These are phyloP conservation scores for baker's yeast (Saccharomyces cerevisiae) DNA, from an alignment of 805 yeast genomes.

Conservation along the genomic window DNA sequence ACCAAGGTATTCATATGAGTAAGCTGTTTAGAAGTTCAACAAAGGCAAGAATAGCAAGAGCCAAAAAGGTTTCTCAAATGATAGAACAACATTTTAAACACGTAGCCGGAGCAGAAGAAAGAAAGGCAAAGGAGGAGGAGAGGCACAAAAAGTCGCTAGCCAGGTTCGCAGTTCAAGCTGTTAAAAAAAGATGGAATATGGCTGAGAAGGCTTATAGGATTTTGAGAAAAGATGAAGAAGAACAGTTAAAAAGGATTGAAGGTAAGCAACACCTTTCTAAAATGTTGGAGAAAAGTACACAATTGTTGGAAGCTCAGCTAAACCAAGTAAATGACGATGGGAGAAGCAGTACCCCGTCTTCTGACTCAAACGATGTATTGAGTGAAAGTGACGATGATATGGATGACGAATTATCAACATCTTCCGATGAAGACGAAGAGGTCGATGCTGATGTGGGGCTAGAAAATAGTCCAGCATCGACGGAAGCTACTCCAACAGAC, in stretches of 20 bases:
- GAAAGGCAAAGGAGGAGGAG: constrained; percentile 67
- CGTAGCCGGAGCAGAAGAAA: constrained; percentile 80
- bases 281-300: constrained; percentile 86
- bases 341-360: background rate
- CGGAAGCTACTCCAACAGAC: constrained; percentile 19
- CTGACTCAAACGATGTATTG: constrained; percentile 13
- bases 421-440: constrained; percentile 16
- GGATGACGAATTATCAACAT: background rate
- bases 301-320: constrained; percentile 77
- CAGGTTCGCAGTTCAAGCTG: constrained; percentile 73
- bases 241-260: constrained; percentile 65
- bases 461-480: constrained; percentile 14
- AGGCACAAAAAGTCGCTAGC: constrained; percentile 62
- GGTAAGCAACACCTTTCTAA: constrained; percentile 84
- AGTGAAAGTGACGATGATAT: constrained; percentile 3
- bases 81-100: constrained; percentile 81
- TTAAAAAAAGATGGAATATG: constrained; percentile 80
- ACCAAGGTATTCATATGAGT: constrained; percentile 68
- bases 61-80: constrained; percentile 69
- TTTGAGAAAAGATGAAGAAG: constrained; percentile 68
- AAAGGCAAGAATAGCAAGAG: constrained; percentile 54
- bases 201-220: constrained; percentile 77
- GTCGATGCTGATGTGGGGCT: constrained; percentile 7
- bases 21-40: constrained; percentile 60
- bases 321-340: constrained; percentile 30